Evolutionary conservation across 2,329 filamentous ascomycete species (phyloP), one percentile per base, ranked within the genome.

Genomic region (Fusarium protoensiforme): DNA sequence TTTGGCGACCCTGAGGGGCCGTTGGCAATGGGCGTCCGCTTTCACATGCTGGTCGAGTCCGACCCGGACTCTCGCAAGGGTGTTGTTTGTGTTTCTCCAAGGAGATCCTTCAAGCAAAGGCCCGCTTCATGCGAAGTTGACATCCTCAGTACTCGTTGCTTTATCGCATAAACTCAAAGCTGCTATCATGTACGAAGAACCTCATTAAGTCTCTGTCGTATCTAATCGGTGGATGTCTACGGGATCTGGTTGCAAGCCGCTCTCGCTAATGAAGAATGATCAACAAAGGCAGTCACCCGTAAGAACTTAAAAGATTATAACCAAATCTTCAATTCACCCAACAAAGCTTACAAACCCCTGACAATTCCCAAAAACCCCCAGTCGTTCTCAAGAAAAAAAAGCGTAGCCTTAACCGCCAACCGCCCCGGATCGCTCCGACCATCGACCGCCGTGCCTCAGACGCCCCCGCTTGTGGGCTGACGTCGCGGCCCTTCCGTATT

Each of bases 381-480:
- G 68, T 61, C 20, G 38, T 62, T 31, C 54, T 59, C 27, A 46
- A 36, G n/a, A 51, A 67, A 69, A 73, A 57, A 64, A 67, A 62
- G 53, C 63, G 72, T 76, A 53, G 60, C 62, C 29, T 38, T 59
- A 46, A 48, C 41, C 67, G 27, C 46, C 46, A 66, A 67, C 65
- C 59, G 46, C 58, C 61, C 75, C 76, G 76, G 76, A 67, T 72
- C 73, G 65, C 76, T 71, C 76, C 76, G 76, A 77, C 57, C 63
- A 68, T 67, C 65, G 61, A 75, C 63, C 65, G 65, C 58, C 68
- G 66, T 68, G 61, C 62, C 65, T 64, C 24, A 24, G 16, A 61
- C 35, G 67, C 70, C 76, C 54, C 76, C 76, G 75, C 76, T 78
- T 69, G 69, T 78, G 76, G 75, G 67, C 75, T 78, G 76, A 78